Evolutionary conservation across 805 yeast genomes (phyloP).

Genomic region (Diddensiella transvaalensis): DNA sequence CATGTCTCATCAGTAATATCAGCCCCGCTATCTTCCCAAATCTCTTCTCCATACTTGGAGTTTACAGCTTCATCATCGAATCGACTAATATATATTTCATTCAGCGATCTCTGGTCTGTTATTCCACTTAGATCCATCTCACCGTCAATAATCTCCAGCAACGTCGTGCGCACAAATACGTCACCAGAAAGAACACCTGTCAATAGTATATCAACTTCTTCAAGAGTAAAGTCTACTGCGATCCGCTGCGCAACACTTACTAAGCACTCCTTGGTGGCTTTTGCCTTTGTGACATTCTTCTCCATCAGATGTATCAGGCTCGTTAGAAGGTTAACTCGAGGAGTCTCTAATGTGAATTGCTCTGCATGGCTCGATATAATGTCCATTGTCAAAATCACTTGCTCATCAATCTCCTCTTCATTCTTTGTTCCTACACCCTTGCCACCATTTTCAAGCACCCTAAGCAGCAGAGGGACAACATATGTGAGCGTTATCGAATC

Average conservation of each 20-base stretch:
- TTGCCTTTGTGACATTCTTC: constrained; percentile 70
- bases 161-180: constrained; percentile 68
- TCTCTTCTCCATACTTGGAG: constrained; percentile 65
- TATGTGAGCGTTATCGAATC: constrained; percentile 68
- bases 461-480: constrained; percentile 67
- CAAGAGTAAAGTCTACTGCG: constrained; percentile 52
- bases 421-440: constrained; percentile 34
- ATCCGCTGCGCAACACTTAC: constrained; percentile 72
- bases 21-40: constrained; percentile 76
- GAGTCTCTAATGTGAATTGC: constrained; percentile 56
- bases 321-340: constrained; percentile 60
- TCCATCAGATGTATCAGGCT: constrained; percentile 62
- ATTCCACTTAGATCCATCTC: constrained; percentile 51
- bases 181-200: constrained; percentile 56
- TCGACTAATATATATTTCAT: constrained; percentile 73
- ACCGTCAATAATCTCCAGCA: constrained; percentile 79
- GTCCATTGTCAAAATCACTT: constrained; percentile 70
- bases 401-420: constrained; percentile 91
- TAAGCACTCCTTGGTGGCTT: constrained; percentile 79
- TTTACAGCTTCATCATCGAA: constrained; percentile 68
- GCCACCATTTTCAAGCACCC: constrained; percentile 60
- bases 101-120: constrained; percentile 48
- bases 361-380: constrained; percentile 50
- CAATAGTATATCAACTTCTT: constrained; percentile 59
- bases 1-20: constrained; percentile 46